Evolutionary conservation across 1,139 yeast genomes (phyloP).

Genomic region (Hyphopichia buzzinii): DNA sequence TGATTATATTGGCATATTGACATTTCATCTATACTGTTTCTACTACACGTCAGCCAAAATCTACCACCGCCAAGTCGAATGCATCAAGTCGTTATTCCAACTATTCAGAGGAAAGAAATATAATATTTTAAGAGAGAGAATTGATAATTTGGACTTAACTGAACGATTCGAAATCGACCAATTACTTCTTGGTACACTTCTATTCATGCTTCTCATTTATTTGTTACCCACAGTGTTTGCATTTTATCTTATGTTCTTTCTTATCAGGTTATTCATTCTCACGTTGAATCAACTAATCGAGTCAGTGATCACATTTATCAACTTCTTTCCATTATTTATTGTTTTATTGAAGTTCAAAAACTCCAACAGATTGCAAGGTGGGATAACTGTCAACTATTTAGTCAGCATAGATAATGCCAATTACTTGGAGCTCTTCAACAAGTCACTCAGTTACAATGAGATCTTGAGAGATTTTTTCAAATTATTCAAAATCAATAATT

Average conservation of each 20-base stretch:
- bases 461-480: conserved; percentile 36
- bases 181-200: conserved; percentile 78
- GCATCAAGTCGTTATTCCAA: conserved; percentile 73
- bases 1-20: conserved; percentile 62
- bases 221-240: conserved; percentile 85
- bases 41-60: conserved; percentile 77
- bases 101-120: conserved; percentile 87
- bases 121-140: conserved; percentile 78
- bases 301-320: conserved; percentile 60
- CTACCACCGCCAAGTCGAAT: conserved; percentile 70
- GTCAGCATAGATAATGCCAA: conserved; percentile 14
- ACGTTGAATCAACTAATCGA: conserved; percentile 55
- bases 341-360: conserved; percentile 76
- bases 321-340: conserved; percentile 86
- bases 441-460: conserved; percentile 37
- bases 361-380: conserved; percentile 87
- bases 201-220: conserved; percentile 77
- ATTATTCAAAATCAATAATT: conserved; percentile 31
- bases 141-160: conserved; percentile 58
- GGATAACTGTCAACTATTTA: conserved; percentile 49
- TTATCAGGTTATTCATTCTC: conserved; percentile 53
- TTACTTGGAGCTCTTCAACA: conserved; percentile 34
- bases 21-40: conserved; percentile 74
- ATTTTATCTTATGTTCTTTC: conserved; percentile 74
- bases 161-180: conserved; percentile 78